Conservation (phyloP, 1,284 basidiomycete species). For the Fistulinella cinereoalba region DNA sequence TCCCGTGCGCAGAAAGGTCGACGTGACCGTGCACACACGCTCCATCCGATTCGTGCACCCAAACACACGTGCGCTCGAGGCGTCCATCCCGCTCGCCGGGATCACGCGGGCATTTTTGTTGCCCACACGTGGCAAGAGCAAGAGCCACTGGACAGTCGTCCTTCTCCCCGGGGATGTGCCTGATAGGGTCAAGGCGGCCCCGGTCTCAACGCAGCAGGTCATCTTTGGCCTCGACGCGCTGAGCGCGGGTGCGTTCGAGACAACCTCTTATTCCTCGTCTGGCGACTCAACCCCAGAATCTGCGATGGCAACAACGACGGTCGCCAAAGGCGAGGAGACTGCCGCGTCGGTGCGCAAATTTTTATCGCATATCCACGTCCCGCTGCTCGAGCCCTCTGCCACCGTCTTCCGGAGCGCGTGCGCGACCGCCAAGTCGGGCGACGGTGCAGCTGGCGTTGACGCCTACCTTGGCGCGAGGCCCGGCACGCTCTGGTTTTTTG, state of each 20-base stretch:
- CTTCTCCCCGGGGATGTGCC: conserved; percentile 52
- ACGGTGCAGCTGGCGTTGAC: conserved; percentile 55
- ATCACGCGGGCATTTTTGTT: conserved; percentile 60
- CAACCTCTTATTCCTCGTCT: conserved; percentile 38
- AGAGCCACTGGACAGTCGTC: conserved; percentile 65
- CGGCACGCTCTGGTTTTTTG: conserved; percentile 70
- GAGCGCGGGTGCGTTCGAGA: conserved; percentile 39
- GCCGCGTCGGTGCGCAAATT: conserved; percentile 49
- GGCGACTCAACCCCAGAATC: conserved; percentile 20
- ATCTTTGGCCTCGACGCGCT: conserved; percentile 65
- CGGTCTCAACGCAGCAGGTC: conserved; percentile 44
- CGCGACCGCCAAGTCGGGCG: conserved; percentile 35
- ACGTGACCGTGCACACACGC: conserved; percentile 51
- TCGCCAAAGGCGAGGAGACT: conserved; percentile 53
- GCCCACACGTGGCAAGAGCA: conserved; percentile 63
- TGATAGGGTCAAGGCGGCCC: conserved; percentile 35
- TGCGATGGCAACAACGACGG: conserved; percentile 12
- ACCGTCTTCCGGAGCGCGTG: conserved; percentile 55
- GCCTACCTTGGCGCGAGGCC: conserved; percentile 67
- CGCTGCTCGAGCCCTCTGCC: conserved; percentile 48
- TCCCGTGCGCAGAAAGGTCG: conserved; percentile 68
- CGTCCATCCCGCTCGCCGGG: conserved; percentile 43
- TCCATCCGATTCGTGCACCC: conserved; percentile 52
- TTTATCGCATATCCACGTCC: conserved; percentile 46
- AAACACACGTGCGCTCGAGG: conserved; percentile 43